Percentiles rank a stretch among this genome's conserved stretches.
Conservation (phyloP, 257 asterid genomes). For the Handroanthus guayacan region DNA sequence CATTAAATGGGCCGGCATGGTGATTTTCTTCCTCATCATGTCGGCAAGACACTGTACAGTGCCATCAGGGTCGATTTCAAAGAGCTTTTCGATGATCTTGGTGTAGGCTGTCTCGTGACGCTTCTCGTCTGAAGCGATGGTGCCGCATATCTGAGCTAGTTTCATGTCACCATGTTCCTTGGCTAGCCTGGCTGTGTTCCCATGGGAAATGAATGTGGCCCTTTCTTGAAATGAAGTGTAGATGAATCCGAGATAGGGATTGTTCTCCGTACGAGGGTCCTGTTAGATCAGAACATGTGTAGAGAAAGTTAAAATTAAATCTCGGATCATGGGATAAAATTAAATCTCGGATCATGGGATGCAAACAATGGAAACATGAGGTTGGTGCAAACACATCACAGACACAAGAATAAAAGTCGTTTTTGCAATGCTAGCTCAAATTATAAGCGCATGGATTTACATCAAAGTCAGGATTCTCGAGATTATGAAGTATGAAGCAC, state of each 20-base stretch:
- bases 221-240: constrained; percentile 84
- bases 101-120: constrained; percentile 85
- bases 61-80: constrained; percentile 75
- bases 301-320: neutral
- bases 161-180: constrained; percentile 75
- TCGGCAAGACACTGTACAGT: constrained; percentile 63
- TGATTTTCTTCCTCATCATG: constrained; percentile 82
- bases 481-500: too few species aligned
- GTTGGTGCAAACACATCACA: too few species aligned
- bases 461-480: too few species aligned
- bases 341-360: neutral
- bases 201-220: constrained; percentile 82
- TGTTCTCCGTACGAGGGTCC: constrained; percentile 89
- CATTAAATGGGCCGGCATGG: constrained; percentile 86
- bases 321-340: neutral
- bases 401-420: too few species aligned
- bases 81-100: constrained; percentile 76
- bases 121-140: constrained; percentile 80
- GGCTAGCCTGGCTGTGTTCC: constrained; percentile 83
- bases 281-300: constrained; percentile 25
- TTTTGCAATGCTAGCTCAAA: too few species aligned
- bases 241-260: constrained; percentile 83
- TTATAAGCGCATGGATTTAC: too few species aligned
- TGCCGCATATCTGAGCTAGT: constrained; percentile 78
- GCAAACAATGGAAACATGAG: neutral